Evolutionary conservation across 352 stramenopile species (phyloP).

Genomic region (Pythium myriotylum): DNA sequence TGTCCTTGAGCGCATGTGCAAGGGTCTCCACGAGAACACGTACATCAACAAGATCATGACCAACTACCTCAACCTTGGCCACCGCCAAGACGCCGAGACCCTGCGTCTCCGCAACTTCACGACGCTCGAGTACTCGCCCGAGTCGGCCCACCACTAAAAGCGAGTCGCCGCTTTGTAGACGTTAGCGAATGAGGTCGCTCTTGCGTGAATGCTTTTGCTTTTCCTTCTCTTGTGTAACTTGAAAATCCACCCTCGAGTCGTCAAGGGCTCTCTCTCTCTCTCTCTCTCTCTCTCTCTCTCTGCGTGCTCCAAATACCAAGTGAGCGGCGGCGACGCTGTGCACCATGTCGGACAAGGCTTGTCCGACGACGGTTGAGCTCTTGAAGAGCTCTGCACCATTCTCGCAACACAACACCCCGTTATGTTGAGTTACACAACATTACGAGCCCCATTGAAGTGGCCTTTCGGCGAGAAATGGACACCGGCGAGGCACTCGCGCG

Average conservation of each 20-base stretch:
- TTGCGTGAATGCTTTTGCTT: background rate
- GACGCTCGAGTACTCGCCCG: slow-evolving; percentile 27
- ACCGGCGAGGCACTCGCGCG: slow-evolving; percentile 40
- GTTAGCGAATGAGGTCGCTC: too few species aligned
- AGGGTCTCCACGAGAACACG: slow-evolving; percentile 66
- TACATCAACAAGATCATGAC: slow-evolving; percentile 81
- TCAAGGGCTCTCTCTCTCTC: too few species aligned
- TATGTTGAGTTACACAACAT: slow-evolving; percentile 1
- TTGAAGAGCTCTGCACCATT: background rate
- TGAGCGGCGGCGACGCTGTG: too few species aligned
- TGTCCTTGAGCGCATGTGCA: slow-evolving; percentile 63
- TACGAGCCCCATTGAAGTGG: slow-evolving; percentile 8
- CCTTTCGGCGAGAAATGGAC: slow-evolving; percentile 13
- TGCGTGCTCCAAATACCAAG: too few species aligned
- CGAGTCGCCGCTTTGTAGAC: background rate
- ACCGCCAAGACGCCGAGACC: slow-evolving; percentile 63
- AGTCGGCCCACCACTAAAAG: slow-evolving; percentile 22
- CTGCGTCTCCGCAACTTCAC: slow-evolving; percentile 36
- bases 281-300: background rate
- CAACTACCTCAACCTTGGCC: slow-evolving; percentile 64
- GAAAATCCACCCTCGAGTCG: background rate
- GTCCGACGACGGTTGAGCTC: background rate
- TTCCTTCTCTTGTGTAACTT: background rate
- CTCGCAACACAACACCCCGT: background rate
- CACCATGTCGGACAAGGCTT: background rate